Evolutionary conservation across 179 eudicot genomes (phyloP).

Genomic region (Nepenthes alata): DNA sequence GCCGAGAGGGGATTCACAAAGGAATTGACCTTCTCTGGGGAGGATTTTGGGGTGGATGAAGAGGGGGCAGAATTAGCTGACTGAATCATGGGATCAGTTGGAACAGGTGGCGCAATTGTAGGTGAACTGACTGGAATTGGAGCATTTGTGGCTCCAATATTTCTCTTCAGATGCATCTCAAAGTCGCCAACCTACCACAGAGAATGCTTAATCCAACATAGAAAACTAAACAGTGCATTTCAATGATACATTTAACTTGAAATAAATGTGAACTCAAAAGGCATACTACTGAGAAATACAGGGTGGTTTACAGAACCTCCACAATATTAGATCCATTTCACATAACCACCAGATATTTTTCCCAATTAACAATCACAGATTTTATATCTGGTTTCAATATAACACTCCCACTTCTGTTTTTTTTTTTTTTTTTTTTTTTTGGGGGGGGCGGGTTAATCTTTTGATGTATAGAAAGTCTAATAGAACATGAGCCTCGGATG

Average conservation of each 20-base stretch:
- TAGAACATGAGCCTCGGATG: no score
- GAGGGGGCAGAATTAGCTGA: conserved; percentile 33
- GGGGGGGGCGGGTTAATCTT: no score
- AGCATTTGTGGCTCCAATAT: conserved; percentile 33
- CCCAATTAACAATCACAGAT: neutral
- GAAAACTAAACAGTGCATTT: neutral
- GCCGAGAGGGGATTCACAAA: conserved; percentile 40
- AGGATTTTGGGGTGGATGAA: conserved; percentile 39
- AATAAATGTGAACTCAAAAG: no score
- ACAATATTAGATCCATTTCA: no score
- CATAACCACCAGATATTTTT: neutral
- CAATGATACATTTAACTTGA: no score
- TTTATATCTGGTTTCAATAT: no score
- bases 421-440: no score
- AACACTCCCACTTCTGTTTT: no score
- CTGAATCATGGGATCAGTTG: conserved; percentile 39
- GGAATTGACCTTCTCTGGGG: conserved; percentile 45
- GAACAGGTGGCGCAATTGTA: conserved; percentile 39
- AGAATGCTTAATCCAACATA: neutral
- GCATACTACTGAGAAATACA: no score
- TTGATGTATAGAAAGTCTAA: no score
- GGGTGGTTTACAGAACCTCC: no score
- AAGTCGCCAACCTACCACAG: conserved; percentile 56
- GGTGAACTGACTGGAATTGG: conserved; percentile 31
- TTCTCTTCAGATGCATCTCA: conserved; percentile 84